Base-by-base conservation (phyloP, 768 basidiomycete species). In the Hemileccinum rubropunctum region DNA sequence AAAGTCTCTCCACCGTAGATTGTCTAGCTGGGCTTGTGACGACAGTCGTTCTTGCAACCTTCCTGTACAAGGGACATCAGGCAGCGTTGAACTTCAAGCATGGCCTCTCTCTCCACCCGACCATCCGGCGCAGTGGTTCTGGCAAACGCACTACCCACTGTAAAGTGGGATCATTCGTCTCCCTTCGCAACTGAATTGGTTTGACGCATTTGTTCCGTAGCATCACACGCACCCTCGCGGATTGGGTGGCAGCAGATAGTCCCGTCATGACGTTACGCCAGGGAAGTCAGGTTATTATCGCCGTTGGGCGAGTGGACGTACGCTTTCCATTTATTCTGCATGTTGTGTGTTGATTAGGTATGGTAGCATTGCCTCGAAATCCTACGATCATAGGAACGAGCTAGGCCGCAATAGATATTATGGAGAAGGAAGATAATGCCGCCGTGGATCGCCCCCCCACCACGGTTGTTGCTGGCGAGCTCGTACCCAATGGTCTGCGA, bases 381-480 rank as follows among this genome's bases (percentile, higher is more conserved):
- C n/a, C 28, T 42, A 27, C n/a, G n/a, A 28, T 28, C 26, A 11
- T 42, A 17, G 4, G 34, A 14, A 14, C 18, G 9, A 26, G 72
- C 41, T 66, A 82, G 60, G 79, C 78, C 7, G 76, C 79, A 0
- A 68, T 76, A 0, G 80, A 82, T 7, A 77, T 83, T 43, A 78
- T 83, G 80, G 81, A 83, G 60, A 77, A 77, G 47, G 76, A 79
- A 50, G 81, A 81, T 0, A 73, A 72, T 0, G 57, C 67, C 0
- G 65, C 77, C 9, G 75, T 68, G 0, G n/a, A n/a, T n/a, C 81
- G 82, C 54, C 66, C 81, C 42, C 82, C 82, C 6, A 58, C 59
- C 1, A 73, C 65, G 33, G 74, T 83, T 30, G 71, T 80, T 1
- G 80, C 76, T 0, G 76, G 78, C 0, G 80, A 82, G 40, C 72